A percentile compares a stretch with the other conserved stretches of the same genome.
These are phyloP conservation scores for Hericium alpestre DNA, from an alignment of 768 basidiomycete species.

Conservation along the genomic window DNA sequence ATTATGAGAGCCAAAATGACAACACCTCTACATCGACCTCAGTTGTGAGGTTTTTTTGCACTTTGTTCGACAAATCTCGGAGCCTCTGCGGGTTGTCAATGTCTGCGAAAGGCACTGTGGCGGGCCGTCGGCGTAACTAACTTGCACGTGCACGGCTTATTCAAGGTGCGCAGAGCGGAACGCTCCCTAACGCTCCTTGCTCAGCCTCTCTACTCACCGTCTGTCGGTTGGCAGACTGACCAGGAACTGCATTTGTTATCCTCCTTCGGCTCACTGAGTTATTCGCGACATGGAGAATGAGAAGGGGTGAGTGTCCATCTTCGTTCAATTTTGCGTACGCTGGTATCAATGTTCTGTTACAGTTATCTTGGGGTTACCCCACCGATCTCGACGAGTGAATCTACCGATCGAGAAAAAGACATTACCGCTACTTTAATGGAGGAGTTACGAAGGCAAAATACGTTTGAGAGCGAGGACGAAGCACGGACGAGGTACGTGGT, in stretches of 20 bases:
- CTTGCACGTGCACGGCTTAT: neutral
- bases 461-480: constrained; percentile 86
- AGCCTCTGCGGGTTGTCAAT: neutral
- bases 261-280: neutral
- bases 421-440: constrained; percentile 81
- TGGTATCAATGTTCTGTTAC: constrained; percentile 1
- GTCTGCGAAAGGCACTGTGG: neutral
- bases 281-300: constrained; percentile 7
- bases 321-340: neutral
- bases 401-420: constrained; percentile 70
- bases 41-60: no score
- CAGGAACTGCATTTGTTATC: neutral
- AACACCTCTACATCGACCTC: no score
- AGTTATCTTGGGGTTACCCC: constrained; percentile 78
- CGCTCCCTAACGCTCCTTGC: neutral
- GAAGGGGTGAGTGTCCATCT: constrained; percentile 4
- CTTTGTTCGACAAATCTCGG: no score
- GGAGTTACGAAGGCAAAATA: constrained; percentile 75
- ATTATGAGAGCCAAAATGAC: no score
- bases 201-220: neutral
- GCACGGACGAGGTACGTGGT: constrained; percentile 62
- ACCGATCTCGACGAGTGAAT: constrained; percentile 71
- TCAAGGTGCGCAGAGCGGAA: neutral
- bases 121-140: neutral
- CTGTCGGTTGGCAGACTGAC: neutral